Percentiles rank a stretch among this genome's conserved stretches.
phyloP scores from a whole-genome alignment of 164 flowering plant species.

The Echeveria elegans region DNA sequence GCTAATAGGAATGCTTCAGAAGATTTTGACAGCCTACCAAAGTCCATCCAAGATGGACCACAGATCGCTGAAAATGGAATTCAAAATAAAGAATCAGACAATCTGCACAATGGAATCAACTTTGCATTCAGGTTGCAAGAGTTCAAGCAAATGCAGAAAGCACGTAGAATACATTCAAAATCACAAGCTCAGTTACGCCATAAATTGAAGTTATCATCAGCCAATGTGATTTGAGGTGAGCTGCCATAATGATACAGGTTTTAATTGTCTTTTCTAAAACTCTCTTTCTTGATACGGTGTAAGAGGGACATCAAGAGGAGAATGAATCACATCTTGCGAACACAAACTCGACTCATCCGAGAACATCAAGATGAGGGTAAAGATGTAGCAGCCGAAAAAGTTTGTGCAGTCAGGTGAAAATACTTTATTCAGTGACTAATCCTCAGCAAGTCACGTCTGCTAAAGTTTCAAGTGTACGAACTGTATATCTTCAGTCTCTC shows the following conservation, averaged over 20 bases:
- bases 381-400: not conserved
- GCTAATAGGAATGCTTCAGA: conserved; percentile 29
- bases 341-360: not conserved
- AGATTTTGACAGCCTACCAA: conserved; percentile 20
- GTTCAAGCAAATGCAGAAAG: conserved; percentile 68
- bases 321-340: not conserved
- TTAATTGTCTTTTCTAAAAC: not conserved
- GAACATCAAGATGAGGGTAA: no score
- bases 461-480: not conserved
- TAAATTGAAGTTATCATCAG: conserved; percentile 25
- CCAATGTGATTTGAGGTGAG: not conserved
- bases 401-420: not conserved
- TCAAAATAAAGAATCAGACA: conserved; percentile 27
- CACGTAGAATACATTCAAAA: conserved; percentile 53
- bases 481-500: not conserved
- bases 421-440: not conserved
- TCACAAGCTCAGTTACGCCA: conserved; percentile 33
- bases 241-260: not conserved
- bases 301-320: not conserved
- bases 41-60: conserved; percentile 21
- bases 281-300: not conserved
- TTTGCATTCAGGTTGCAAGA: conserved; percentile 58
- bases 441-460: not conserved
- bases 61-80: conserved; percentile 49
- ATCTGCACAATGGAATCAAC: conserved; percentile 51